A percentile compares a stretch with the other conserved stretches of the same genome.
Evolutionary conservation across 1,139 yeast species (phyloP).

Genomic region (Zygoascus sp.): DNA sequence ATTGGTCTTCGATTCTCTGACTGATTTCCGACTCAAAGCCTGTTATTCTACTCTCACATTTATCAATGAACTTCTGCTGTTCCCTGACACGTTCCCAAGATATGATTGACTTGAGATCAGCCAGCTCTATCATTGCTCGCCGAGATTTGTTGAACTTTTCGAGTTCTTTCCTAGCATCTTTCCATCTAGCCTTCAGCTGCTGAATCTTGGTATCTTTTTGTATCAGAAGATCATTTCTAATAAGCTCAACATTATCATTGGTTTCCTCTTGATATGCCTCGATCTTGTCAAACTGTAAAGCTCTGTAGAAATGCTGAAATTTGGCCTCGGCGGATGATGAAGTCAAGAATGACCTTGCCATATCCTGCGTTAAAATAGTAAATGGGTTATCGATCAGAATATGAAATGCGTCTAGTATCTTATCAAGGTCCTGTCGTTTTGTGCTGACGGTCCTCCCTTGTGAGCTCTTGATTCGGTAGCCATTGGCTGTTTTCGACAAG

Average conservation of each 20-base stretch:
- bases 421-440: conserved; percentile 62
- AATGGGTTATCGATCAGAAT: conserved; percentile 88
- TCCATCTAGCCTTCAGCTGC: neutral
- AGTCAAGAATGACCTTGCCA: conserved; percentile 76
- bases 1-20: conserved; percentile 11
- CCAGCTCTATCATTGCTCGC: conserved; percentile 22
- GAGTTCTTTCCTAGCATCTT: neutral
- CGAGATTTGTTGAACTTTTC: conserved; percentile 7
- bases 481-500: conserved; percentile 38
- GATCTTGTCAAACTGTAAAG: conserved; percentile 58
- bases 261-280: conserved; percentile 34
- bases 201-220: conserved; percentile 4
- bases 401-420: conserved; percentile 63
- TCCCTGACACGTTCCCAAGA: conserved; percentile 38
- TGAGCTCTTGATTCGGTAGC: conserved; percentile 54
- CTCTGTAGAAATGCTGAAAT: conserved; percentile 72
- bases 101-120: neutral
- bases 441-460: conserved; percentile 51
- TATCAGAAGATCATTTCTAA: conserved; percentile 12
- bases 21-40: conserved; percentile 9
- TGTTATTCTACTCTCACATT: conserved; percentile 16
- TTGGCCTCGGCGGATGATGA: conserved; percentile 50
- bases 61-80: conserved; percentile 33
- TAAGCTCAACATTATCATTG: conserved; percentile 31
- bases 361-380: conserved; percentile 90